Evolutionary conservation across 2,329 filamentous ascomycete species (phyloP).

Genomic region (Monosporascus sp.): DNA sequence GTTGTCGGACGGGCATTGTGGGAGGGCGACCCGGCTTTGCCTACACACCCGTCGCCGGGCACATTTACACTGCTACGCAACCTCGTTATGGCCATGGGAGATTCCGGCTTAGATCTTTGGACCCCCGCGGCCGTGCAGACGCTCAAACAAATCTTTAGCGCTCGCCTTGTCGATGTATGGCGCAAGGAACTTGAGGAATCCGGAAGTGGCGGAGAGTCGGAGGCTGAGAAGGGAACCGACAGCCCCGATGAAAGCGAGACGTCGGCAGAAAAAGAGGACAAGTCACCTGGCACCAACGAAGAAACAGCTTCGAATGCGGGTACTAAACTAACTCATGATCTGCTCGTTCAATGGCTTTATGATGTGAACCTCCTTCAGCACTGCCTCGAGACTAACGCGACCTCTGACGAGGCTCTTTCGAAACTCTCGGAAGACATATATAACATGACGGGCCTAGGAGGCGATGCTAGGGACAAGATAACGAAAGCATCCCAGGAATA

Average conservation of each 20-base stretch:
- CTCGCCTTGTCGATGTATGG: slow-evolving; percentile 47
- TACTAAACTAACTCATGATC: slow-evolving; percentile 34
- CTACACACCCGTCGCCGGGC: slow-evolving; percentile 70
- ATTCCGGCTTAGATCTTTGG: slow-evolving; percentile 75
- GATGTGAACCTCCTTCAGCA: slow-evolving; percentile 49
- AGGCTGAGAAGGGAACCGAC: slow-evolving; percentile 7
- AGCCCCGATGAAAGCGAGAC: slow-evolving; percentile 6
- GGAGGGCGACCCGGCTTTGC: slow-evolving; percentile 72
- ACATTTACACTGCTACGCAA: slow-evolving; percentile 67
- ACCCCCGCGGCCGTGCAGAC: slow-evolving; percentile 58
- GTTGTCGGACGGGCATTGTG: slow-evolving; percentile 66
- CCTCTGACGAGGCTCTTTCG: slow-evolving; percentile 29
- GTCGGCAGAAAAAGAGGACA: slow-evolving; percentile 10
- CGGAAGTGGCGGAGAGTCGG: slow-evolving; percentile 13
- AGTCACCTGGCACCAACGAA: slow-evolving; percentile 9
- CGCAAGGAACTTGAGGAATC: slow-evolving; percentile 32
- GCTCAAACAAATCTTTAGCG: slow-evolving; percentile 55
- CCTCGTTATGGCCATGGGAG: slow-evolving; percentile 62
- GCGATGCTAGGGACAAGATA: slow-evolving; percentile 49
- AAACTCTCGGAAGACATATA: slow-evolving; percentile 42
- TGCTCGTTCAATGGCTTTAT: slow-evolving; percentile 57
- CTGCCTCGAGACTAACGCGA: slow-evolving; percentile 33
- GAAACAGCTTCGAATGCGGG: slow-evolving; percentile 6
- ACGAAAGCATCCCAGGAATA: slow-evolving; percentile 65
- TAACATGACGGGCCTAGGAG: slow-evolving; percentile 41